phyloP scores from a whole-genome alignment of 345 rosid species.

The Citropsis articulata region DNA sequence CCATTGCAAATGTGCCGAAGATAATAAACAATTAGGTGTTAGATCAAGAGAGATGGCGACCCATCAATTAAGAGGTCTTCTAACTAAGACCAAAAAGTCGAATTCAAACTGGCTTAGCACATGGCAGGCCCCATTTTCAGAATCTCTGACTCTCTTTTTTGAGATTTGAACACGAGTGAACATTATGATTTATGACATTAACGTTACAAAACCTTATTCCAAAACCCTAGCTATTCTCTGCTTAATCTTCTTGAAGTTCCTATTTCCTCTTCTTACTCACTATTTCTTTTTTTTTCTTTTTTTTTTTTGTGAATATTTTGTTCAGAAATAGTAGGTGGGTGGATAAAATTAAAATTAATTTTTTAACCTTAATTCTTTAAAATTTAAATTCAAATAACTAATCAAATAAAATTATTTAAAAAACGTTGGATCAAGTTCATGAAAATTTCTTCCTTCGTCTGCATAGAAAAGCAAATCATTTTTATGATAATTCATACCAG shows the following conservation, averaged over 20 bases:
- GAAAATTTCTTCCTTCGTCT: too few species aligned
- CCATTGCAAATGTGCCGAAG: not conserved
- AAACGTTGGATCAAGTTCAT: too few species aligned
- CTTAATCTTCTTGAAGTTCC: too few species aligned
- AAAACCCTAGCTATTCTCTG: not conserved
- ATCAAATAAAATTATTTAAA: too few species aligned
- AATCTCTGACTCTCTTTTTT: conserved; percentile 18
- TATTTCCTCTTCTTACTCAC: not conserved
- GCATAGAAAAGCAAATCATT: too few species aligned
- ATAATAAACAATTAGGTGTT: conserved; percentile 9
- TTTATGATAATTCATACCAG: too few species aligned
- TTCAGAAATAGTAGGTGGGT: too few species aligned
- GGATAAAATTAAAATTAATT: too few species aligned
- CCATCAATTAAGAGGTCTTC: conserved; percentile 25
- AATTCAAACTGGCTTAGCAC: conserved; percentile 24
- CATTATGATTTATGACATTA: not conserved
- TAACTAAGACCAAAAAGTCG: conserved; percentile 18
- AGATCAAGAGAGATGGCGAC: conserved; percentile 34
- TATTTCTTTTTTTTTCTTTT: not conserved
- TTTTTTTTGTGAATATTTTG: not conserved
- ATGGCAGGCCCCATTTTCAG: conserved; percentile 36
- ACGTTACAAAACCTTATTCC: not conserved
- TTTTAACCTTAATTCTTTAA: too few species aligned
- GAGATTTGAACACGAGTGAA: not conserved
- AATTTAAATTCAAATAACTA: too few species aligned